Percentiles rank a stretch among this genome's conserved stretches.
Conservation (phyloP, 2,329 filamentous ascomycete genomes). For the Alternaria infectoria region DNA sequence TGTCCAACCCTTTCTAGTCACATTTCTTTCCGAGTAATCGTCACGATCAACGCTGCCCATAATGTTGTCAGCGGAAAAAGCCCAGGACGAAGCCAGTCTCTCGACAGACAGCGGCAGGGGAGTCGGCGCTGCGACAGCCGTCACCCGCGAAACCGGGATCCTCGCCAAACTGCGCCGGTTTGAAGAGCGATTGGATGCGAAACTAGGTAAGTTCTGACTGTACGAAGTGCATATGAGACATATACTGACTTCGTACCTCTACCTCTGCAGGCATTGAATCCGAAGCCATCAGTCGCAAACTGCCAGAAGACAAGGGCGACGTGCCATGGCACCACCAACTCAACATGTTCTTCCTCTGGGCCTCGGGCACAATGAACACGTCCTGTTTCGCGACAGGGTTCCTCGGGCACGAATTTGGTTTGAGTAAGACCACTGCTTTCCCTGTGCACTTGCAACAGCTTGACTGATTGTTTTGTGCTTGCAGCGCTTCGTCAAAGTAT, state of each 20-base stretch:
- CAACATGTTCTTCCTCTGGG: slow-evolving; percentile 54
- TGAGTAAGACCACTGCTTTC: slow-evolving; percentile 33
- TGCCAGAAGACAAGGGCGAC: slow-evolving; percentile 34
- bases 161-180: slow-evolving; percentile 24
- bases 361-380: slow-evolving; percentile 51
- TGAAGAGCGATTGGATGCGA: slow-evolving; percentile 27
- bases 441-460: neutral
- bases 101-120: slow-evolving; percentile 10
- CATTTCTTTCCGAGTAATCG: neutral
- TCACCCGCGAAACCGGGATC: slow-evolving; percentile 19
- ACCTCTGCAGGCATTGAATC: slow-evolving; percentile 20
- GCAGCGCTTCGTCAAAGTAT: slow-evolving; percentile 51
- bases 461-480: neutral
- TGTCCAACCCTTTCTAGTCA: slow-evolving; percentile 1
- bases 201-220: slow-evolving; percentile 10
- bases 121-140: slow-evolving; percentile 1
- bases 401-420: slow-evolving; percentile 57
- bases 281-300: slow-evolving; percentile 32
- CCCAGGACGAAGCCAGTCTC: slow-evolving; percentile 16
- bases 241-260: neutral
- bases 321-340: slow-evolving; percentile 36
- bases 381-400: slow-evolving; percentile 50
- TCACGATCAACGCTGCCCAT: neutral
- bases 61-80: slow-evolving; percentile 16
- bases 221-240: neutral